Evolutionary conservation across 306 rosid species (phyloP), one percentile per base, ranked within the genome.

Genomic region (Vigna reflexopilosa): DNA sequence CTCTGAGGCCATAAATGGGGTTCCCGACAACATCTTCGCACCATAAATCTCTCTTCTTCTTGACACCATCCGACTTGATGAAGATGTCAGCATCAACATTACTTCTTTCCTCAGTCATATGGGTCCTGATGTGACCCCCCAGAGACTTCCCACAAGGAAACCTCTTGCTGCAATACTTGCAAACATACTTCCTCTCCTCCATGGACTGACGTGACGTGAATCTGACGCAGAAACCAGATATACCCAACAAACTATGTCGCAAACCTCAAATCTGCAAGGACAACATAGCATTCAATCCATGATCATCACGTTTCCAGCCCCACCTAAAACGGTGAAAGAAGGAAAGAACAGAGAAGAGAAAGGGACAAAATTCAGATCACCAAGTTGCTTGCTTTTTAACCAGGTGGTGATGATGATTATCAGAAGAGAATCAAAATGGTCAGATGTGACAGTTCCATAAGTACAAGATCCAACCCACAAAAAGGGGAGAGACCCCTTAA

Each of bases 401-500:
- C 45, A 49, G 71, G 67, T 50, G 76, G 63, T 44, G 76, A 32
- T 48, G 80, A 30, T 30, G 32, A 44, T 45, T 52, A 82, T 70
- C 84, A 76, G 79, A 67, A 82, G 83, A 81, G 84, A 85, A 83
- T 82, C 83, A 79, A 84, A 67, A 80, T 70, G 84, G 68, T 82
- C 86, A 80, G 91, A 88, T 88, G 92, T 90, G 95, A 90, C 85
- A 90, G 92, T 84, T 85, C 86, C 72, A 59, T 40, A 77, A 85
- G 96, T 87, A 84, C 90, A 91, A 92, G 96, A 92, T 92, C 98
- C 89, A 87, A 93, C 88, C 90, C 92, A 87, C 81, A 86, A 75
- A 42, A 81, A 84, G 49, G 57, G 80, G 74, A 30, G 59, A 61
- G 85, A 70, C 73, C 73, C 69, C 78, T 82, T 76, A 75, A 86